A percentile compares a stretch with the other conserved stretches of the same genome.
These are phyloP conservation scores for Xylaria longipes DNA, from an alignment of 495 filamentous ascomycete species.

Conservation along the genomic window DNA sequence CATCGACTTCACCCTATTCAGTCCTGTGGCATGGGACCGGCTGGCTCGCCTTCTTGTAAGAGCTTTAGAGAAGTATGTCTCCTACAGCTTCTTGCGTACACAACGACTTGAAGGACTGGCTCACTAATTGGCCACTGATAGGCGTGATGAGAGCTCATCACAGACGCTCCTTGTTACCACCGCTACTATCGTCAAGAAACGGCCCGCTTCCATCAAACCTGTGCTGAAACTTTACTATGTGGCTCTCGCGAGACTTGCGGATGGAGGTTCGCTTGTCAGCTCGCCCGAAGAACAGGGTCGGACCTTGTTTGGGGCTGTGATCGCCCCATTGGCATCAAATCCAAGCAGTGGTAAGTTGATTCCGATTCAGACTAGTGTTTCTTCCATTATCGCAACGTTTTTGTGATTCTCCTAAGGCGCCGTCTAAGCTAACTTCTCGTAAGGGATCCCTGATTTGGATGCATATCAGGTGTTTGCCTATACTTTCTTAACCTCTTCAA, in stretches of 20 bases:
- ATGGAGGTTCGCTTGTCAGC: background rate
- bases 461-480: slow-evolving; percentile 49
- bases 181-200: slow-evolving; percentile 29
- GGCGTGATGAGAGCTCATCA: slow-evolving; percentile 31
- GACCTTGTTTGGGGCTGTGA: slow-evolving; percentile 25
- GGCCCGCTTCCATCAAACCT: slow-evolving; percentile 31
- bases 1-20: slow-evolving; percentile 39
- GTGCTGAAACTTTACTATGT: slow-evolving; percentile 33
- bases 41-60: slow-evolving; percentile 44
- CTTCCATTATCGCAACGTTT: background rate
- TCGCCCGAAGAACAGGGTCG: slow-evolving; percentile 22
- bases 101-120: background rate
- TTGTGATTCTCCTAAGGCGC: background rate
- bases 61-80: slow-evolving; percentile 42
- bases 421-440: slow-evolving; percentile 12
- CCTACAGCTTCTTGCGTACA: background rate
- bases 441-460: slow-evolving; percentile 14
- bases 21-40: slow-evolving; percentile 38
- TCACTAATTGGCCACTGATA: slow-evolving; percentile 22
- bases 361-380: background rate
- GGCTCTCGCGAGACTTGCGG: slow-evolving; percentile 29
- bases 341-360: slow-evolving; percentile 31
- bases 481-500: slow-evolving; percentile 44
- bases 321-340: slow-evolving; percentile 28
- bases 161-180: slow-evolving; percentile 27